Evolutionary conservation across 208 protist genomes (phyloP).

Genomic region (Acanthamoeba lenticulata): DNA sequence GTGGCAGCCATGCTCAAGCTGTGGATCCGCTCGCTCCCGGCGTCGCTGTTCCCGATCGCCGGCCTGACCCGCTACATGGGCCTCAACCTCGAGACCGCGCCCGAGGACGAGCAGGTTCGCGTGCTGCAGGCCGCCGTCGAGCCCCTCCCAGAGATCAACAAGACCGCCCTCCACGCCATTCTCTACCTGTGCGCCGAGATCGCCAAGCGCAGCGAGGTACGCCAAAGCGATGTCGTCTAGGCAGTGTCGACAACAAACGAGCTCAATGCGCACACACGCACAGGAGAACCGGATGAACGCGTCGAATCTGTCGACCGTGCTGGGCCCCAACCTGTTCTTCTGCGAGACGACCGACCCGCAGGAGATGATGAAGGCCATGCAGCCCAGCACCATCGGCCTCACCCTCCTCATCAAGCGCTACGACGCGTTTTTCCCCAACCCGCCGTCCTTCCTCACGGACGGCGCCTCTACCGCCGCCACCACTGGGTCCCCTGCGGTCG

Average conservation of each 20-base stretch:
- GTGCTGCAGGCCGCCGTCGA: not conserved
- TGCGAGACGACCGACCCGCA: not conserved
- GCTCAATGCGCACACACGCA: not conserved
- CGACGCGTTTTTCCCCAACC: not conserved
- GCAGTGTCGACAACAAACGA: not conserved
- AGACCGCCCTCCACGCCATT: not conserved
- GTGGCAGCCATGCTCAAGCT: not conserved
- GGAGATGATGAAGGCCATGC: slow-evolving; percentile 43
- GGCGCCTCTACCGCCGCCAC: not conserved
- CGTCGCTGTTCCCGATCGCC: not conserved
- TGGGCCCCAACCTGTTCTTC: slow-evolving; percentile 25
- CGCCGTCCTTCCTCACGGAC: not conserved
- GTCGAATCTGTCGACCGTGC: not conserved
- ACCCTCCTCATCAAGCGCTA: slow-evolving; percentile 11
- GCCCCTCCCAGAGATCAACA: not conserved
- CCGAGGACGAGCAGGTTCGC: not conserved
- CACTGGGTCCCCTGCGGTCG: not conserved
- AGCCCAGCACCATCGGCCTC: not conserved
- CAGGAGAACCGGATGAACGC: slow-evolving; percentile 46
- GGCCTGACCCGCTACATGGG: not conserved
- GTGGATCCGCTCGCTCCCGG: not conserved
- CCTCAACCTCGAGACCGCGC: not conserved
- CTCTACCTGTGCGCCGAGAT: slow-evolving; percentile 43
- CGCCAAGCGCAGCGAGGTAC: not conserved
- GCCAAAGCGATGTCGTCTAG: not conserved